Conservation (phyloP, 2,329 filamentous ascomycete genomes). For the Pezicula radicicola region DNA sequence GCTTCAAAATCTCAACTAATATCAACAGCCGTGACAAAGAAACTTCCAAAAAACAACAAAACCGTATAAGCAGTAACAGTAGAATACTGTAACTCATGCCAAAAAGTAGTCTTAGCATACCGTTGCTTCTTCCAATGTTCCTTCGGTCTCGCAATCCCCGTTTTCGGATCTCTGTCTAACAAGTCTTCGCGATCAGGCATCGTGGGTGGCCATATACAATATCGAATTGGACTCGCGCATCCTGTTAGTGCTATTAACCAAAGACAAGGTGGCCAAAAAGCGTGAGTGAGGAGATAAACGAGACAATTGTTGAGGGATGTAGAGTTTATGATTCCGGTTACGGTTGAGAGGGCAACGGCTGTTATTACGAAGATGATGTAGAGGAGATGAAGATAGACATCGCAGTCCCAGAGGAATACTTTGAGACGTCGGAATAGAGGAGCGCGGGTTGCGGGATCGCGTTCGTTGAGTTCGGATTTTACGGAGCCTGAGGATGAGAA, state of each 20-base stretch:
- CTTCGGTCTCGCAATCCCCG: constrained; percentile 48
- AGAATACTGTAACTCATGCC: constrained; percentile 54
- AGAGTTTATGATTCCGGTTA: constrained; percentile 50
- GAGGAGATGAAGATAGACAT: constrained; percentile 54
- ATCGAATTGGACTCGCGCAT: constrained; percentile 50
- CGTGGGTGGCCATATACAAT: constrained; percentile 56
- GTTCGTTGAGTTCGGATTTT: constrained; percentile 53
- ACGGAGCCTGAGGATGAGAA: constrained; percentile 61
- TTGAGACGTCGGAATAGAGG: constrained; percentile 51
- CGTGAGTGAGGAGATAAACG: constrained; percentile 53
- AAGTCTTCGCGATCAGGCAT: constrained; percentile 57
- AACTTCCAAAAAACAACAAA: constrained; percentile 43
- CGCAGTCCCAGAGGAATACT: constrained; percentile 53
- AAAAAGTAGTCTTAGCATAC: constrained; percentile 49
- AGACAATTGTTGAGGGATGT: constrained; percentile 7
- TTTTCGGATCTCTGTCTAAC: constrained; percentile 51
- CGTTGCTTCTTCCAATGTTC: constrained; percentile 50
- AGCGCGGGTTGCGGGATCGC: constrained; percentile 47
- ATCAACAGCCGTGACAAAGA: constrained; percentile 1
- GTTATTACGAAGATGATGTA: constrained; percentile 45
- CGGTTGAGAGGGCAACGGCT: constrained; percentile 34
- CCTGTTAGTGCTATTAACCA: constrained; percentile 37
- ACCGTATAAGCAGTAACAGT: constrained; percentile 46
- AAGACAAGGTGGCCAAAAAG: constrained; percentile 58
- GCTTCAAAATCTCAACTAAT: too few relatives aligned